These are phyloP conservation scores for Maudiozyma saulgeensis DNA, from an alignment of 805 yeast species.

Conservation along the genomic window DNA sequence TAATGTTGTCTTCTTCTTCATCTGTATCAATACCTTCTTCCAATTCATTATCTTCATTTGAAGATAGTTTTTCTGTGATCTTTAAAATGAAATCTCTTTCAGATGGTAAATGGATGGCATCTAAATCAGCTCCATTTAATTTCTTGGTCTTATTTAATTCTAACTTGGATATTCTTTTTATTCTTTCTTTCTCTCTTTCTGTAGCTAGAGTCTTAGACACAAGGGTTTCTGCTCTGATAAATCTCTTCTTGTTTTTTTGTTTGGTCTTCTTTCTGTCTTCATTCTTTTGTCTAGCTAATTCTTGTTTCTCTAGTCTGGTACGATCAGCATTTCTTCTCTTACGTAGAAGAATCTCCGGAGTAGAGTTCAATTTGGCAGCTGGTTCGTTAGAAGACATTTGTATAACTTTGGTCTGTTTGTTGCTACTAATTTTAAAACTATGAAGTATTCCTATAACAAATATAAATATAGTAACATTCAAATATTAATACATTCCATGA, in stretches of 20 bases:
- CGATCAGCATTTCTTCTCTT: constrained; percentile 75
- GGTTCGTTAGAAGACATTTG: constrained; percentile 3
- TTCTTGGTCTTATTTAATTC: constrained; percentile 33
- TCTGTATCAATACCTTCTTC: constrained; percentile 4
- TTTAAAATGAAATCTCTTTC: constrained; percentile 29
- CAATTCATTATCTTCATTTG: not conserved
- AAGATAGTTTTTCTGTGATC: constrained; percentile 17
- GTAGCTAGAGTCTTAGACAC: constrained; percentile 58
- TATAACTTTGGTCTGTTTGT: not conserved
- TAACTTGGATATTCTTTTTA: constrained; percentile 49
- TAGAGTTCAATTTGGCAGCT: constrained; percentile 32
- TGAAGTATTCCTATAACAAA: too few species aligned
- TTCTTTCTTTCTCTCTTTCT: constrained; percentile 58
- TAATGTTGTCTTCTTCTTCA: constrained; percentile 25
- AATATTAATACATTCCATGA: too few species aligned
- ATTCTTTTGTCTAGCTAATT: constrained; percentile 44
- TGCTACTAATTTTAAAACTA: too few species aligned
- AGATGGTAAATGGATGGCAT: constrained; percentile 18
- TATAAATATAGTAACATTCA: too few species aligned
- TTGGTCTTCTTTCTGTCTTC: constrained; percentile 37
- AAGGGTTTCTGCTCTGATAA: constrained; percentile 65
- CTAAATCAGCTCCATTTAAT: constrained; percentile 5
- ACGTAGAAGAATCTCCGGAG: constrained; percentile 67
- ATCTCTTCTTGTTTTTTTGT: constrained; percentile 39
- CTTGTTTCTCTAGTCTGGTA: constrained; percentile 64